Base-by-base conservation (phyloP, 2,329 filamentous ascomycete species). In the Colletotrichum paranaense region DNA sequence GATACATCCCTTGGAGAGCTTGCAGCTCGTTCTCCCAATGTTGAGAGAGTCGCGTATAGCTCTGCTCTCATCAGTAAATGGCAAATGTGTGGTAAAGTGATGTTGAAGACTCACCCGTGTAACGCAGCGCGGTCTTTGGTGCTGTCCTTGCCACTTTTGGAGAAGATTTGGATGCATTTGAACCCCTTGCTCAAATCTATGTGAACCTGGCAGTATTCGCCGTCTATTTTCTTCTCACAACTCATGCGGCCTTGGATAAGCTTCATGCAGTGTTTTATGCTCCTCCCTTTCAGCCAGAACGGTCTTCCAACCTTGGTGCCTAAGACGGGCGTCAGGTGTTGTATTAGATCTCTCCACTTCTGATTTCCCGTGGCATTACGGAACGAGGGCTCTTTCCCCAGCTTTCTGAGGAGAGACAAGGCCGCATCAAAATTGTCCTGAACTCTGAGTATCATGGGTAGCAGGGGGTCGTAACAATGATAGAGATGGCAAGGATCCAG, bases 161-260 rank as follows among this genome's bases (percentile, higher is more conserved):
- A 97, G 79, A 97, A 98, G 35, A 98, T 96, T 75, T 93, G 92
- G 32, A 97, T 90, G 60, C 86, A 88, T 1, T 87, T 79, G 1
- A 71, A 79, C 19, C 84, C 83, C 62, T 88, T 90, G 9, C 84
- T 84, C 7, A 94, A 83, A 78, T 97, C 91, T 52, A 98, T 85
- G 78, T 98, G 95, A 35, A 98, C 91, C 80, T 98, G 95, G 77
- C 94, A 97, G 76, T 97, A 98, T 81, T 98, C 95, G 14, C 94
- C 95, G 77, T 97, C 95, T 74, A 97, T 90, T 79, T 97, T 97
- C 64, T 92, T 87, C 80, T 97, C 94, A 28, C 95, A 88, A 71
- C 92, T 94, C 89, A 95, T 88, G 19, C 88, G 84, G 0, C 87
- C 86, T 5, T 85, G 86, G 2, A 88, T 85, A 85, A 96, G 89